These are phyloP conservation scores for Neopestalotiopsis clavispora DNA, from an alignment of 2,329 filamentous ascomycete genomes.

Conservation along the genomic window DNA sequence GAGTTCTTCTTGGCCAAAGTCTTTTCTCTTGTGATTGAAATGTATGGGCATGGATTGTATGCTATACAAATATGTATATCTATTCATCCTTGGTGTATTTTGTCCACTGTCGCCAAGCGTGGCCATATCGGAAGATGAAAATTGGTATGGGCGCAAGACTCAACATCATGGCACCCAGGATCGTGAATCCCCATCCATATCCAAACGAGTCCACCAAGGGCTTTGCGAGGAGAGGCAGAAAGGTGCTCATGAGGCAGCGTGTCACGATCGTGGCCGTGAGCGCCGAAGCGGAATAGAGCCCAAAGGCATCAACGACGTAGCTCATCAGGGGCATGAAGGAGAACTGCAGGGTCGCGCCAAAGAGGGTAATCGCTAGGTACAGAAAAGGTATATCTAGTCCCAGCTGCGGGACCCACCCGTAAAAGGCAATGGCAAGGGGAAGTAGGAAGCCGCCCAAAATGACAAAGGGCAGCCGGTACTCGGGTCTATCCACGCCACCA, in stretches of 20 bases:
- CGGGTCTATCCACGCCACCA: conserved; percentile 50
- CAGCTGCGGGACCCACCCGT: conserved; percentile 56
- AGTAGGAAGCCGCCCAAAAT: conserved; percentile 52
- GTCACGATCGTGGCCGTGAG: conserved; percentile 61
- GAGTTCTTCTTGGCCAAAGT: no score
- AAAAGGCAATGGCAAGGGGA: conserved; percentile 49
- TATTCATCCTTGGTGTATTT: conserved; percentile 48
- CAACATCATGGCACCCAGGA: conserved; percentile 47
- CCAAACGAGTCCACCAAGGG: conserved; percentile 54
- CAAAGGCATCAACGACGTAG: conserved; percentile 63
- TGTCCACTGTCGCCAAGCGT: conserved; percentile 54
- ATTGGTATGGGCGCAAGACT: conserved; percentile 55
- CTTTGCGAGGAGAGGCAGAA: conserved; percentile 56
- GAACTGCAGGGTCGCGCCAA: conserved; percentile 52
- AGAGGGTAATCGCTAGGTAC: conserved; percentile 46
- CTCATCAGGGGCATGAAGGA: conserved; percentile 55
- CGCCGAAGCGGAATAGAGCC: conserved; percentile 59
- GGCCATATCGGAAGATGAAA: conserved; percentile 55
- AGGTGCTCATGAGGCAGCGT: conserved; percentile 60
- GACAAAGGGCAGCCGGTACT: conserved; percentile 58
- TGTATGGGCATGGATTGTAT: neutral
- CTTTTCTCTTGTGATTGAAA: neutral
- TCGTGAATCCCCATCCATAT: conserved; percentile 55
- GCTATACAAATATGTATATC: neutral
- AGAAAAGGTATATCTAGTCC: conserved; percentile 47